phyloP scores from a whole-genome alignment of 1,284 basidiomycete genomes.

The Apiotrichum porosum region DNA sequence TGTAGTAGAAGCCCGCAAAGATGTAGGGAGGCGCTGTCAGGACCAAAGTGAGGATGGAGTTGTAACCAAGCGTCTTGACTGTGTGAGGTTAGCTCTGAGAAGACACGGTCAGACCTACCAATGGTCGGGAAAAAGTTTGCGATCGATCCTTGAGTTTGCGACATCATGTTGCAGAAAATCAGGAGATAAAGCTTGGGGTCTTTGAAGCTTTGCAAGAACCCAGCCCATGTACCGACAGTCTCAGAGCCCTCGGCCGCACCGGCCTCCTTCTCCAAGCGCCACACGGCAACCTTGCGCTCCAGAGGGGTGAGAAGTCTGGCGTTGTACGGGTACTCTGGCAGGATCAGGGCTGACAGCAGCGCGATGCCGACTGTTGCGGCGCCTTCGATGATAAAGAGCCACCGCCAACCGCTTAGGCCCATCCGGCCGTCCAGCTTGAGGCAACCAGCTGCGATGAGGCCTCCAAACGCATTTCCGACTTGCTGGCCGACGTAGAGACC shows the following conservation, averaged over 20 bases:
- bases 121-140: not conserved
- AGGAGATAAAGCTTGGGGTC: slow-evolving; percentile 18
- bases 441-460: not conserved
- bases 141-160: slow-evolving; percentile 18
- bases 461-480: slow-evolving; percentile 7
- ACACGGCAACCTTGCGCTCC: slow-evolving; percentile 26
- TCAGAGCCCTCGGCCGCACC: slow-evolving; percentile 19
- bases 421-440: slow-evolving; percentile 2
- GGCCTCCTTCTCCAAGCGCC: slow-evolving; percentile 25
- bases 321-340: slow-evolving; percentile 28
- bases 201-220: slow-evolving; percentile 17
- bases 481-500: slow-evolving; percentile 3
- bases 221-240: slow-evolving; percentile 10
- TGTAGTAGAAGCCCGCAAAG: slow-evolving; percentile 22
- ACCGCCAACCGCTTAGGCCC: slow-evolving; percentile 3
- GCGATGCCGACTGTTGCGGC: not conserved
- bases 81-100: not conserved
- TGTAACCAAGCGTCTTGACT: slow-evolving; percentile 39
- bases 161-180: slow-evolving; percentile 4
- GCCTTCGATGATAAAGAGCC: slow-evolving; percentile 6
- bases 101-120: not conserved
- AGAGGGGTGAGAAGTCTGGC: slow-evolving; percentile 25
- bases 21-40: slow-evolving; percentile 45
- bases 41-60: slow-evolving; percentile 40
- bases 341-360: slow-evolving; percentile 6